Evolutionary conservation across 2,329 filamentous ascomycete genomes (phyloP).

Genomic region (Paecilomyces variotii): DNA sequence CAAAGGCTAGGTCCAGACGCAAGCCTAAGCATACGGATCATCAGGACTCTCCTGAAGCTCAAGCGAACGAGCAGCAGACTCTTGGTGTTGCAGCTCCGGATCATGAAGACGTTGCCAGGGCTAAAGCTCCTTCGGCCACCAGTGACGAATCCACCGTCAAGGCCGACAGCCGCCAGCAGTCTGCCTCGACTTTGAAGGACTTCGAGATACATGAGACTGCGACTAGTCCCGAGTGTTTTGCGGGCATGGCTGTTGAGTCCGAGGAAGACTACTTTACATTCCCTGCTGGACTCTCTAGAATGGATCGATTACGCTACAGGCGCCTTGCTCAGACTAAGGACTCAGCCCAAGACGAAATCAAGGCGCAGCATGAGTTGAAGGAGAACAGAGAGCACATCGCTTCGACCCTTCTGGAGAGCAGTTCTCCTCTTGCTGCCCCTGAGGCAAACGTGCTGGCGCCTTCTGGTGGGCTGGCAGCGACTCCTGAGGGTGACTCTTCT

Average conservation of each 20-base stretch:
- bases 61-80: neutral
- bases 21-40: neutral
- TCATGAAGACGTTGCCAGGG: neutral
- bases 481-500: neutral
- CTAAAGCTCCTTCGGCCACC: neutral
- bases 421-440: neutral
- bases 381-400: neutral
- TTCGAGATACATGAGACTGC: neutral
- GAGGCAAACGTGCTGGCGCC: neutral
- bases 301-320: neutral
- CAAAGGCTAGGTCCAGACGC: neutral
- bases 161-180: neutral
- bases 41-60: constrained; percentile 33
- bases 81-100: neutral
- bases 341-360: neutral
- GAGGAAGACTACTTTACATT: neutral
- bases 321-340: neutral
- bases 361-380: neutral
- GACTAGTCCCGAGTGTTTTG: neutral
- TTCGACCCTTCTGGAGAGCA: neutral
- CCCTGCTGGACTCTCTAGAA: neutral
- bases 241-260: neutral
- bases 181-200: neutral
- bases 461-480: neutral
- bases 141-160: neutral